A percentile compares a stretch with the other conserved stretches of the same genome.
Evolutionary conservation across 441 rosid genomes (phyloP).

Genomic region (Syzygium syzygioides): DNA sequence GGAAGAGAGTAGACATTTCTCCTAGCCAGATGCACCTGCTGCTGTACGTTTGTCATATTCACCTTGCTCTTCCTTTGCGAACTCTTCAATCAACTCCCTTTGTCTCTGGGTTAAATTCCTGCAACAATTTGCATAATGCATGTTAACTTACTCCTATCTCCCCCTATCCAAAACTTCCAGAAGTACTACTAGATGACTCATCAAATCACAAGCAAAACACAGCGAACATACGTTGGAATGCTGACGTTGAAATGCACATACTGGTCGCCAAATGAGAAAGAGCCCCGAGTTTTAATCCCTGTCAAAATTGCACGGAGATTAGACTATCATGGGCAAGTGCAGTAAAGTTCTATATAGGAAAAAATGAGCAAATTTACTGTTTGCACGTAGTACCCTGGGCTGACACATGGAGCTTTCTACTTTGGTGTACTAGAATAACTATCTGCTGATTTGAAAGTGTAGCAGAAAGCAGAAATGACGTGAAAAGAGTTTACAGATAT

Average conservation of each 20-base stretch:
- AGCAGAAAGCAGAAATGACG: neutral
- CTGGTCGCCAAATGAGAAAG: slow-evolving; percentile 70
- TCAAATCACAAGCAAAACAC: neutral
- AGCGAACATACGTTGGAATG: slow-evolving; percentile 63
- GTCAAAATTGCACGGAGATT: slow-evolving; percentile 1
- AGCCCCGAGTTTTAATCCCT: slow-evolving; percentile 75
- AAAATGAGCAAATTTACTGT: neutral
- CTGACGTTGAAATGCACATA: slow-evolving; percentile 83
- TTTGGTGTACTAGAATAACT: neutral
- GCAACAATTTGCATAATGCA: slow-evolving; percentile 6
- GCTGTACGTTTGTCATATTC: slow-evolving; percentile 63
- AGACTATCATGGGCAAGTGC: neutral
- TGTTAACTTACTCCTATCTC: neutral
- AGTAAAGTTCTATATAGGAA: neutral
- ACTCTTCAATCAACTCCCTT: slow-evolving; percentile 89
- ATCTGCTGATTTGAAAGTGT: neutral
- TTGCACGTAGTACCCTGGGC: neutral
- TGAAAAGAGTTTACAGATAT: neutral
- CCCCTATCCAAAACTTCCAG: neutral
- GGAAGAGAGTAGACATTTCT: neutral
- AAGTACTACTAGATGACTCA: neutral
- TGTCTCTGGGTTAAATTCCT: slow-evolving; percentile 84
- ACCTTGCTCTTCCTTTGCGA: slow-evolving; percentile 84
- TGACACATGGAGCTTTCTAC: neutral
- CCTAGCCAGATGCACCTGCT: slow-evolving; percentile 66